These are phyloP conservation scores for Angomonas deanei DNA, from an alignment of 208 protist species.

Conservation along the genomic window DNA sequence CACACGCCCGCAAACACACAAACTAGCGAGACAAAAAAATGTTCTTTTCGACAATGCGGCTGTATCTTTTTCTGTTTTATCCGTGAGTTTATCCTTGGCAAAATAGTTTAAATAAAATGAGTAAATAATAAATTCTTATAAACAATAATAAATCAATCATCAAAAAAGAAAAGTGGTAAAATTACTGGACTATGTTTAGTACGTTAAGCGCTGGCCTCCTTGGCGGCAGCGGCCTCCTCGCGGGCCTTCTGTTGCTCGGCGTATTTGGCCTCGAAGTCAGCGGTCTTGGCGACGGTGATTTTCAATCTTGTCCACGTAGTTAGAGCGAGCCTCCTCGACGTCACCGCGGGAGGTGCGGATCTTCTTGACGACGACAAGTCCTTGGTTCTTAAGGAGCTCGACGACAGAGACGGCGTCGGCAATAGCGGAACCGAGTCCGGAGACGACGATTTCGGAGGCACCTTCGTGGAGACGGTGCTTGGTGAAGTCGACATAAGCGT, in stretches of 20 bases:
- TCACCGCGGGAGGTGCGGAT: constrained; percentile 76
- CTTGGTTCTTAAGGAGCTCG: constrained; percentile 85
- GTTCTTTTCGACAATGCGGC: too few relatives aligned
- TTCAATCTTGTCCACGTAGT: constrained; percentile 79
- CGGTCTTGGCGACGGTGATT: constrained; percentile 69
- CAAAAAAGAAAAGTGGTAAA: too few relatives aligned
- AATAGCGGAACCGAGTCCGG: constrained; percentile 77
- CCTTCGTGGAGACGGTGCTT: constrained; percentile 84
- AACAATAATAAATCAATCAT: too few relatives aligned
- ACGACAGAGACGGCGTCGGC: constrained; percentile 82
- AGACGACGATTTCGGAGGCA: constrained; percentile 57
- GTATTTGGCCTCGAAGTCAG: constrained; percentile 73
- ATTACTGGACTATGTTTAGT: too few relatives aligned
- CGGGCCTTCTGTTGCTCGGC: constrained; percentile 70
- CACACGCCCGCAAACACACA: too few relatives aligned
- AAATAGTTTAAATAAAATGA: too few relatives aligned
- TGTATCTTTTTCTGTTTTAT: too few relatives aligned
- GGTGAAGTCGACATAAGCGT: constrained; percentile 73
- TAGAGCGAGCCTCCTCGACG: constrained; percentile 50
- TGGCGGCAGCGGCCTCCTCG: constrained; percentile 21
- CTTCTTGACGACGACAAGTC: constrained; percentile 71
- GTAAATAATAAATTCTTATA: neutral
- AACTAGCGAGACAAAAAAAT: too few relatives aligned
- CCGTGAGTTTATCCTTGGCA: too few relatives aligned
- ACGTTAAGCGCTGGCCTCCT: too few relatives aligned